Conservation (phyloP, 2,329 filamentous ascomycete species). For the Fusarium newnesense region DNA sequence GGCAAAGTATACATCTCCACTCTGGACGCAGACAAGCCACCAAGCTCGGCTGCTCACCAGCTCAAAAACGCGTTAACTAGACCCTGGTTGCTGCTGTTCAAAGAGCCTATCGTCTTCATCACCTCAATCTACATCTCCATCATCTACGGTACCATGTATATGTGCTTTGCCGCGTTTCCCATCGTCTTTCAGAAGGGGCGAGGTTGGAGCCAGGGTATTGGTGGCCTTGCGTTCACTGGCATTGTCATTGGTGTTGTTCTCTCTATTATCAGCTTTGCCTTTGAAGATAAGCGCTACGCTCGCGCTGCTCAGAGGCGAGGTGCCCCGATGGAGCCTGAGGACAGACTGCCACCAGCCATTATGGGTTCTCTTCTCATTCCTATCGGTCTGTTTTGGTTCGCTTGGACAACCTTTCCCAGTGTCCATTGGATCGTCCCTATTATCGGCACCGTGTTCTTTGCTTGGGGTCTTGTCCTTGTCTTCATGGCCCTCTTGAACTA, state of each 20-base stretch:
- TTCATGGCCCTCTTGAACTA: slow-evolving; percentile 20
- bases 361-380: slow-evolving; percentile 10
- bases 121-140: slow-evolving; percentile 73
- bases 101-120: slow-evolving; percentile 75
- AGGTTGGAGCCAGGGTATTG: slow-evolving; percentile 20
- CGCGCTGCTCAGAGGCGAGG: background rate
- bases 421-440: slow-evolving; percentile 18
- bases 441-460: slow-evolving; percentile 1
- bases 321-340: background rate
- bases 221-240: slow-evolving; percentile 5
- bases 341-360: slow-evolving; percentile 2
- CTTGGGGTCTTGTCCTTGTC: slow-evolving; percentile 15
- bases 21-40: slow-evolving; percentile 57
- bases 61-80: slow-evolving; percentile 55
- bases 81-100: slow-evolving; percentile 75
- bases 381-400: slow-evolving; percentile 21
- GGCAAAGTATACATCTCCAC: slow-evolving; percentile 41
- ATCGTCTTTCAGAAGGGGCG: slow-evolving; percentile 18
- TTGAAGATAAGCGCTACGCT: slow-evolving; percentile 9
- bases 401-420: background rate
- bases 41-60: slow-evolving; percentile 55
- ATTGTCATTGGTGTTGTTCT: slow-evolving; percentile 7
- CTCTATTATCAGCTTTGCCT: background rate
- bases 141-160: slow-evolving; percentile 25
- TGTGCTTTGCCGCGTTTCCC: slow-evolving; percentile 28